A percentile compares a stretch with the other conserved stretches of the same genome.
phyloP scores from a whole-genome alignment of 306 rosid genomes.

The Gastrolobium villosum region DNA sequence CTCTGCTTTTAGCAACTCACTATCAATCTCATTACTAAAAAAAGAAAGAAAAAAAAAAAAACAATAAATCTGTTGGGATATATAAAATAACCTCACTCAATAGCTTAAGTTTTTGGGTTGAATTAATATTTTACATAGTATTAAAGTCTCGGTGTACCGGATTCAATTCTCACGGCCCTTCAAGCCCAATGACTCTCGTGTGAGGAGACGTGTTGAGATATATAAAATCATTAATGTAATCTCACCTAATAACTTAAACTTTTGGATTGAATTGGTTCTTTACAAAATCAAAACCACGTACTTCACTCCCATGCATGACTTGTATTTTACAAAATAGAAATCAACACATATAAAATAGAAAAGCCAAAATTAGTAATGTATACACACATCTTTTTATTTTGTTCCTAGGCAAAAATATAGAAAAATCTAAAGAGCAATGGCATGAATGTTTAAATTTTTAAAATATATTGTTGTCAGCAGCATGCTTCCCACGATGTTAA shows the following conservation, averaged over 20 bases:
- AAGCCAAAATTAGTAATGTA: background rate
- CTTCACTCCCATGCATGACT: conserved; percentile 27
- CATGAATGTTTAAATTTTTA: background rate
- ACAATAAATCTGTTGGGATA: too few species aligned
- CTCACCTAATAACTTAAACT: too few species aligned
- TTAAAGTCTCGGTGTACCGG: too few species aligned
- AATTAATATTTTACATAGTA: too few species aligned
- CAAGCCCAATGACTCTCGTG: too few species aligned
- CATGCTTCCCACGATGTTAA: conserved; percentile 14
- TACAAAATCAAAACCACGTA: background rate
- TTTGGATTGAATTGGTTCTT: too few species aligned
- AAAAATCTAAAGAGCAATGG: background rate
- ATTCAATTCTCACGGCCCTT: too few species aligned
- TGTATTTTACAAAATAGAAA: conserved; percentile 15
- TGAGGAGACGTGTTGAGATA: too few species aligned
- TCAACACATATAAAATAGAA: background rate
- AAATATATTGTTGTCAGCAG: conserved; percentile 26
- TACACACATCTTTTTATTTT: too few species aligned
- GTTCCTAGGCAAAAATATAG: background rate
- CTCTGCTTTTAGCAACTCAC: background rate
- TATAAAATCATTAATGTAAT: too few species aligned
- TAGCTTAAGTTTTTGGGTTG: too few species aligned
- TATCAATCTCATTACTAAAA: conserved; percentile 20
- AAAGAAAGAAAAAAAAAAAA: background rate
- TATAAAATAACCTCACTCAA: too few species aligned